A percentile compares a stretch with the other conserved stretches of the same genome.
Conservation (phyloP, 306 rosid species). For the Mimosa pudica region DNA sequence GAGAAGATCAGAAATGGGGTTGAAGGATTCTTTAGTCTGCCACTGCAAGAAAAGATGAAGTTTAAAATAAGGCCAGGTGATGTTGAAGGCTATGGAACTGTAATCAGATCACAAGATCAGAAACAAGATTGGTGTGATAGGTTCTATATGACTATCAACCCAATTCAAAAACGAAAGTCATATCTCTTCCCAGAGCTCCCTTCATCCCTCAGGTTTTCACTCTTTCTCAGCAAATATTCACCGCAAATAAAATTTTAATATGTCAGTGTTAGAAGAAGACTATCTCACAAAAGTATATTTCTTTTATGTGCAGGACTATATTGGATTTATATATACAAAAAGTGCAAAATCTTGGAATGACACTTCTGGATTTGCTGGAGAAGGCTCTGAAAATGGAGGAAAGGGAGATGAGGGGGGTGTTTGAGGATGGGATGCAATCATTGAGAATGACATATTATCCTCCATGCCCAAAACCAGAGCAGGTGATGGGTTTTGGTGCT, state of each 20-base stretch:
- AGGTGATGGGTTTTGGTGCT: conserved; percentile 52
- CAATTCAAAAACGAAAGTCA: conserved; percentile 47
- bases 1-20: conserved; percentile 44
- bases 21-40: conserved; percentile 63
- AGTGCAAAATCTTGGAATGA: conserved; percentile 42
- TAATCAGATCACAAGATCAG: conserved; percentile 38
- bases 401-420: conserved; percentile 40
- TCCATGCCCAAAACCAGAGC: conserved; percentile 69
- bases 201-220: conserved; percentile 46
- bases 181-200: conserved; percentile 60
- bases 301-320: conserved; percentile 35
- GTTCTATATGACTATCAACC: conserved; percentile 51
- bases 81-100: conserved; percentile 67
- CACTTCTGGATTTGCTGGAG: conserved; percentile 41
- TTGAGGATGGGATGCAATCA: conserved; percentile 61
- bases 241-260: not conserved
- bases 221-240: not conserved
- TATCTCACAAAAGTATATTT: not conserved
- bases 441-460: conserved; percentile 72
- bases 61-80: conserved; percentile 52
- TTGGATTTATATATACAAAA: conserved; percentile 54
- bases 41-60: conserved; percentile 54
- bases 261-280: not conserved
- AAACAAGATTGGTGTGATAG: conserved; percentile 74
- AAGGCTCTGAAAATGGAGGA: conserved; percentile 46